A percentile compares a stretch with the other conserved stretches of the same genome.
These are phyloP conservation scores for Yueomyces sp. DNA, from an alignment of 1,139 yeast genomes.

Conservation along the genomic window DNA sequence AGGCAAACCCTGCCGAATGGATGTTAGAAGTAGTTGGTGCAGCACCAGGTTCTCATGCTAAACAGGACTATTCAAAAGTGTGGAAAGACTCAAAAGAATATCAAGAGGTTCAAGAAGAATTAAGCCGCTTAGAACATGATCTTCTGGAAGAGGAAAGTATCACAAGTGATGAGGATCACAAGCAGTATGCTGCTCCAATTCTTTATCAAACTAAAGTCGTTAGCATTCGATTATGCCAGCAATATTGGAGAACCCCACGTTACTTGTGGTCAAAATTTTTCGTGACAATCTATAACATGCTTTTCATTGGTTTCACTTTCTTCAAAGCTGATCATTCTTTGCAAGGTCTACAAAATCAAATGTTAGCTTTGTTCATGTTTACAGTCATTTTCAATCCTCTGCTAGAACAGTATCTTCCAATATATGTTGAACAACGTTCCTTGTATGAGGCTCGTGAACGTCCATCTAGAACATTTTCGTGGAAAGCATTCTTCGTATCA, in stretches of 20 bases:
- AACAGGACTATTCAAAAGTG: slow-evolving; percentile 49
- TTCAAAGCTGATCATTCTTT: slow-evolving; percentile 50
- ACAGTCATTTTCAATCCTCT: slow-evolving; percentile 45
- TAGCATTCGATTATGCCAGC: slow-evolving; percentile 39
- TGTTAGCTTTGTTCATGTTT: slow-evolving; percentile 61
- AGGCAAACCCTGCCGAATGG: slow-evolving; percentile 75
- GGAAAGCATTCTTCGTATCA: slow-evolving; percentile 46
- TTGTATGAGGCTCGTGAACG: slow-evolving; percentile 86
- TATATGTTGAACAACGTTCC: slow-evolving; percentile 58
- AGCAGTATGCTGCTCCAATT: slow-evolving; percentile 33
- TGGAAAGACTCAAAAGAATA: slow-evolving; percentile 52
- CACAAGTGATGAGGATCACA: slow-evolving; percentile 4
- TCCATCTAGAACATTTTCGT: slow-evolving; percentile 53
- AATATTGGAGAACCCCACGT: slow-evolving; percentile 52
- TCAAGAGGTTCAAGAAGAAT: slow-evolving; percentile 30
- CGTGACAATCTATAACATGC: slow-evolving; percentile 34
- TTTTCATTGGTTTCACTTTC: slow-evolving; percentile 68
- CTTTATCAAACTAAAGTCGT: slow-evolving; percentile 40
- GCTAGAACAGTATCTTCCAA: slow-evolving; percentile 64
- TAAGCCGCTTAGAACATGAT: slow-evolving; percentile 35
- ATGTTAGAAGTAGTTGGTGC: slow-evolving; percentile 72
- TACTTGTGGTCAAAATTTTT: slow-evolving; percentile 45
- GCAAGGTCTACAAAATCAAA: slow-evolving; percentile 51
- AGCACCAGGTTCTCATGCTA: slow-evolving; percentile 62
- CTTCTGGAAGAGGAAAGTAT: slow-evolving; percentile 25